These are phyloP conservation scores for Phytophthora ohioensis DNA, from an alignment of 352 stramenopile species.

Conservation along the genomic window DNA sequence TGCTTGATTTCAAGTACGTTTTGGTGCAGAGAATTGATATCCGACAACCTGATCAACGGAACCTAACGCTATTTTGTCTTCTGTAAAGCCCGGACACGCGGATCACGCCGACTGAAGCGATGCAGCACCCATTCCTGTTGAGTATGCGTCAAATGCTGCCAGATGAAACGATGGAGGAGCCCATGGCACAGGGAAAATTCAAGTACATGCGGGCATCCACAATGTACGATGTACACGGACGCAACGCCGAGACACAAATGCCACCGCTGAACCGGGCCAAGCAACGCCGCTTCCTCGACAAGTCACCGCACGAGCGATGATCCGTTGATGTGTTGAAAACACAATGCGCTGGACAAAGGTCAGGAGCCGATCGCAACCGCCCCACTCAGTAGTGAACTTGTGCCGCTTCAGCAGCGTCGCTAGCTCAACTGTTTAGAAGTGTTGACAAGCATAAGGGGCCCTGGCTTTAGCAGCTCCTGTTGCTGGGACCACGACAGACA, in stretches of 20 bases:
- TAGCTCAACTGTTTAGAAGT: neutral
- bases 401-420: neutral
- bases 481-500: slow-evolving; percentile 7
- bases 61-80: slow-evolving; percentile 9
- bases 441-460: neutral
- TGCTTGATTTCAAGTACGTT: slow-evolving; percentile 95
- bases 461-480: neutral
- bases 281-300: slow-evolving; percentile 57
- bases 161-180: slow-evolving; percentile 48
- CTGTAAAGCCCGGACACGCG: slow-evolving; percentile 75
- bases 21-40: neutral
- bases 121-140: slow-evolving; percentile 94
- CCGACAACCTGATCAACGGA: neutral
- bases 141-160: slow-evolving; percentile 45
- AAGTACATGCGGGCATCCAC: slow-evolving; percentile 58
- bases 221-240: slow-evolving; percentile 50
- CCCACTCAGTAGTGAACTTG: slow-evolving; percentile 3
- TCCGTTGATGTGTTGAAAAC: slow-evolving; percentile 4
- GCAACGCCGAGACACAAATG: slow-evolving; percentile 43
- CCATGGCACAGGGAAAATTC: slow-evolving; percentile 50
- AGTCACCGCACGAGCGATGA: slow-evolving; percentile 53
- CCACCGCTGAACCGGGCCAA: slow-evolving; percentile 53
- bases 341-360: slow-evolving; percentile 19
- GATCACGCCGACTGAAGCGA: slow-evolving; percentile 93
- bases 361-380: neutral